Base-by-base conservation (phyloP, 768 basidiomycete species). In the Suillus spraguei region DNA sequence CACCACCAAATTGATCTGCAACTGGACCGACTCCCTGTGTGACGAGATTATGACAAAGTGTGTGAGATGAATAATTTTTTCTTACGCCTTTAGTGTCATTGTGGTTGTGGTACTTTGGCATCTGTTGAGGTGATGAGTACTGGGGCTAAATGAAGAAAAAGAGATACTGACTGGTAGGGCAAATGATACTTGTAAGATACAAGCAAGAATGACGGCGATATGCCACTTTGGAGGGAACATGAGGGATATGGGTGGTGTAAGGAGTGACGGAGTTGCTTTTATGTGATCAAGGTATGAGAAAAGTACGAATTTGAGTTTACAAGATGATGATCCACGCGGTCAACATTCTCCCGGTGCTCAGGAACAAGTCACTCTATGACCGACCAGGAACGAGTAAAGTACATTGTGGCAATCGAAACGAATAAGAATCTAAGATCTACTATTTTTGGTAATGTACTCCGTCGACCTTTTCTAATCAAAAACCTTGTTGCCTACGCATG, bases 381-480 rank as follows among this genome's bases (percentile, higher is more conserved):
- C 72, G 72, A 74, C 72, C 61, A 74, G 72, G 71, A 64, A 72
- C 72, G 33, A 22, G 0, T 20, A 39, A 36, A 36, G 8, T 36
- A 10, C 36, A 28, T 28, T 28, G 4, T 28, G 28, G 28, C 28
- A 28, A 2, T 28, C 28, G 28, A 28, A 28, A 4, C 28, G 28
- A 28, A 28, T 28, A 28, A 28, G 10, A 39, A 39, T 39, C 38
- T 39, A 5, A 39, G 38, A 39, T 28, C 28, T 28, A 28, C 28
- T 28, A 28, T 28, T 28, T 28, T 28, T 28, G 28, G 28, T 28
- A 28, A 28, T 4, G 28, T 28, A 2, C 28, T 28, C 28, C 28
- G 28, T 28, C 28, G 28, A 28, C 28, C 28, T 28, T 28, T n/a
- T n/a, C n/a, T n/a, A n/a, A n/a, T n/a, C n/a, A 28, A 28, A 28